Percentiles rank a stretch among this genome's conserved stretches.
These are phyloP conservation scores for Physaria fendleri DNA, from an alignment of 345 rosid genomes.

Conservation along the genomic window DNA sequence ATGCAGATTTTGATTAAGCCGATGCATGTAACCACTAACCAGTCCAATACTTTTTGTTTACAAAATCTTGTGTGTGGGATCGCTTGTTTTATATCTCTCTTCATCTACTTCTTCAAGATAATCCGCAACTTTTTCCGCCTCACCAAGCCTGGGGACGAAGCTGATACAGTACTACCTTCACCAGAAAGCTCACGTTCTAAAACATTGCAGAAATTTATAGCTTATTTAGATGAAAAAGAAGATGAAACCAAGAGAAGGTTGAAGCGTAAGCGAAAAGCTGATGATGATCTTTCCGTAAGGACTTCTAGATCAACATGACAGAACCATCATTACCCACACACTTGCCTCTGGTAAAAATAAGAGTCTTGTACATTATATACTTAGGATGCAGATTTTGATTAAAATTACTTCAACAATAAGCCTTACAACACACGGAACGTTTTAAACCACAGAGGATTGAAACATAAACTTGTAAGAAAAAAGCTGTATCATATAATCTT, in stretches of 20 bases:
- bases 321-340: neutral
- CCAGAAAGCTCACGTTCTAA: conserved; percentile 36
- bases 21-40: too few relatives aligned
- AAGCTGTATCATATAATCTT: neutral
- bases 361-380: too few relatives aligned
- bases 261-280: conserved; percentile 58
- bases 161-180: conserved; percentile 26
- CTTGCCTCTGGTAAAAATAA: too few relatives aligned
- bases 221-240: conserved; percentile 59
- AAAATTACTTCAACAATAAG: neutral
- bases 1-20: too few relatives aligned
- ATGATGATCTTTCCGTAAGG: conserved; percentile 24
- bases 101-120: too few relatives aligned
- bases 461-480: conserved; percentile 1
- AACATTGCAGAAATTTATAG: conserved; percentile 53
- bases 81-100: too few relatives aligned
- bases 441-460: neutral
- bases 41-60: too few relatives aligned
- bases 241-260: conserved; percentile 36
- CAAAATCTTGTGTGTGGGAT: too few relatives aligned
- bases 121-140: too few relatives aligned
- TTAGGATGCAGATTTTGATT: conserved; percentile 11
- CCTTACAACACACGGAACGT: neutral
- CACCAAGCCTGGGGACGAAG: conserved; percentile 26
- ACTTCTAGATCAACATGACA: conserved; percentile 21